Conservation (phyloP, 441 rosid species). For the Theobroma grandiflorum region DNA sequence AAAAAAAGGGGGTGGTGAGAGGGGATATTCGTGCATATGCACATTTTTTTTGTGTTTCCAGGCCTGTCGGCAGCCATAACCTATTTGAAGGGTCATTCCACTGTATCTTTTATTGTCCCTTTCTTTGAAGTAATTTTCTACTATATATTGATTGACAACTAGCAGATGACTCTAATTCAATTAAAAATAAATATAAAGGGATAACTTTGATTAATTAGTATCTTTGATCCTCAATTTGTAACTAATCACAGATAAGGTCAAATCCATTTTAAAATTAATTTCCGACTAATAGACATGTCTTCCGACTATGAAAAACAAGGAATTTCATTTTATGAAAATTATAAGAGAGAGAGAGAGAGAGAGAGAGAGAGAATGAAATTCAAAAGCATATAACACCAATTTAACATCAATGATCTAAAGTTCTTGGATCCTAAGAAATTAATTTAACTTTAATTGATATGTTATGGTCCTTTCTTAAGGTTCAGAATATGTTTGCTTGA, state of each 20-base stretch:
- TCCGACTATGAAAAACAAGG: not conserved
- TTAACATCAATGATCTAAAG: not conserved
- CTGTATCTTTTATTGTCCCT: not conserved
- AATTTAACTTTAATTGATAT: not conserved
- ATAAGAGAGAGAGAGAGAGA: too few relatives aligned
- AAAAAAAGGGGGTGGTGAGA: too few relatives aligned
- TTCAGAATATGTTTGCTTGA: not conserved
- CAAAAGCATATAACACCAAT: not conserved
- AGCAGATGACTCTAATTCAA: too few relatives aligned
- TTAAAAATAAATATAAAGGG: too few relatives aligned
- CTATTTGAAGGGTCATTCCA: not conserved
- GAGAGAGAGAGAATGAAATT: not conserved
- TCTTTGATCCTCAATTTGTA: not conserved
- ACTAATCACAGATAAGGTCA: not conserved
- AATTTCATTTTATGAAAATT: not conserved
- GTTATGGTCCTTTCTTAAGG: too few relatives aligned
- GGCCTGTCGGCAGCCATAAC: conserved; percentile 2
- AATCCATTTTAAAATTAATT: not conserved
- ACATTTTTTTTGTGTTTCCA: not conserved
- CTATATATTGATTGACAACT: too few relatives aligned
- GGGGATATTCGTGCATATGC: too few relatives aligned
- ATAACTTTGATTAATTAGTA: not conserved
- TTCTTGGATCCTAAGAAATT: not conserved
- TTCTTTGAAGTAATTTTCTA: not conserved
- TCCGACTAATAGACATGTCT: too few relatives aligned